Evolutionary conservation across 2,329 filamentous ascomycete genomes (phyloP), one percentile per base, ranked within the genome.

Genomic region (Polychaeton citri): DNA sequence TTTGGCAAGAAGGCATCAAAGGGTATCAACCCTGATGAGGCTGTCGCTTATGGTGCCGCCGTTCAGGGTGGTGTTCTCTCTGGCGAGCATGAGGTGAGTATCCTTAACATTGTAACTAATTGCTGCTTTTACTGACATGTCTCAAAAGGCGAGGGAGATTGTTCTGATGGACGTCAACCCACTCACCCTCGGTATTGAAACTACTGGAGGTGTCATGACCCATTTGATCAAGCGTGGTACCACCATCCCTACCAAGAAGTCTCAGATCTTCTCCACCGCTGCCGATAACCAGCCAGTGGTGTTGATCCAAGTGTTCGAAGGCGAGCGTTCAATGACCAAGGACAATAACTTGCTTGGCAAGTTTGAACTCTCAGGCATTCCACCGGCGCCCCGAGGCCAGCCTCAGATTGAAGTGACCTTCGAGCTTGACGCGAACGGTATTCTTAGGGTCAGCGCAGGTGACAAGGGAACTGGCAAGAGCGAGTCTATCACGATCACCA

Each of bases 11-110:
- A 90, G 74, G 86, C 87, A 53, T 87, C 81, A 75, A 96, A 96
- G 84, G 85, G 86, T 67, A 94, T 98, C 63, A 96, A 96, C 77
- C 90, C 90, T 52, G 90, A 98, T 59, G 90, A 96, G 73, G 90
- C 90, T 68, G 90, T 96, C 51, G 90, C 90, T 58, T 96, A 87
- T 62, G 90, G 90, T 68, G 90, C 90, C 46, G 88, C 90, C 51
- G 86, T 96, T 51, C 90, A 98, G 69, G 90, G 81, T 68, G 88
- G 87, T 80, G 79, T 96, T 57, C 73, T 98, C 44, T 81, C 86
- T 51, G 86, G 86, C 49, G 85, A 95, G 68, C 75, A 81, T 57
- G 81, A 48, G 45, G 49, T 48, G 37, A 39, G 44, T 20, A 21
- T 35, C 12, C 7, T 15, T 7, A 15, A 7, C 24, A 12, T 28